Conservation (phyloP, 2,329 filamentous ascomycete species). For the Bipolaris sorokiniana region DNA sequence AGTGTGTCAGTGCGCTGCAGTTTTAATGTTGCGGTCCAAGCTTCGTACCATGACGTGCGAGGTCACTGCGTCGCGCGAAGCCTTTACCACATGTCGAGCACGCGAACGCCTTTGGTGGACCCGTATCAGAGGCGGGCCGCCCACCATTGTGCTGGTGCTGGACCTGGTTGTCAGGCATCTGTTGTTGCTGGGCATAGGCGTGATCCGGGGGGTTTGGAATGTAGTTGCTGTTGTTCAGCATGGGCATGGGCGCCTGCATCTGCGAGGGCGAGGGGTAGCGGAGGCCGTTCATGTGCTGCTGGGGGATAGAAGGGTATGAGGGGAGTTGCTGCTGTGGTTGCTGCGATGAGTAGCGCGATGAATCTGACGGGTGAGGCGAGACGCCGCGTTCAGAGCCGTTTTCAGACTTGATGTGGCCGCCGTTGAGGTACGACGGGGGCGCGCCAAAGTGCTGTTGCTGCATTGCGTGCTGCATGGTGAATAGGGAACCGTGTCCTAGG, state of each 20-base stretch:
- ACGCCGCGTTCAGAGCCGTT: slow-evolving; percentile 65
- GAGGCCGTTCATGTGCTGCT: slow-evolving; percentile 58
- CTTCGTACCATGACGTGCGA: slow-evolving; percentile 86
- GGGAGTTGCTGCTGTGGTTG: slow-evolving; percentile 60
- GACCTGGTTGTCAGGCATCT: slow-evolving; percentile 46
- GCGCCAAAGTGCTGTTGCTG: slow-evolving; percentile 55
- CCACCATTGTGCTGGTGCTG: slow-evolving; percentile 51
- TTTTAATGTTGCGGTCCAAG: slow-evolving; percentile 41
- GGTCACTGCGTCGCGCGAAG: slow-evolving; percentile 91
- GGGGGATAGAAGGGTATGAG: slow-evolving; percentile 56
- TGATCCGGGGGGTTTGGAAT: slow-evolving; percentile 58
- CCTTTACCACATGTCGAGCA: slow-evolving; percentile 90
- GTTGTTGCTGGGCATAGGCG: slow-evolving; percentile 52
- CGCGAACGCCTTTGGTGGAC: slow-evolving; percentile 77
- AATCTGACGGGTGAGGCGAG: slow-evolving; percentile 62
- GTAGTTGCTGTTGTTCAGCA: slow-evolving; percentile 64
- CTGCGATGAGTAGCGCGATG: slow-evolving; percentile 64
- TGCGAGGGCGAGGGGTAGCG: slow-evolving; percentile 61
- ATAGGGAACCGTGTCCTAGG: slow-evolving; percentile 45
- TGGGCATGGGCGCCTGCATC: slow-evolving; percentile 58
- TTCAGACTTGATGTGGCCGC: slow-evolving; percentile 61
- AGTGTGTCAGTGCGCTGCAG: slow-evolving; percentile 38
- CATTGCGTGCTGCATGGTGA: slow-evolving; percentile 52
- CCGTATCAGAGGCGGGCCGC: slow-evolving; percentile 54
- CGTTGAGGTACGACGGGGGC: slow-evolving; percentile 56